phyloP scores from a whole-genome alignment of 2,329 filamentous ascomycete genomes.

The Mycocentrospora acerina region DNA sequence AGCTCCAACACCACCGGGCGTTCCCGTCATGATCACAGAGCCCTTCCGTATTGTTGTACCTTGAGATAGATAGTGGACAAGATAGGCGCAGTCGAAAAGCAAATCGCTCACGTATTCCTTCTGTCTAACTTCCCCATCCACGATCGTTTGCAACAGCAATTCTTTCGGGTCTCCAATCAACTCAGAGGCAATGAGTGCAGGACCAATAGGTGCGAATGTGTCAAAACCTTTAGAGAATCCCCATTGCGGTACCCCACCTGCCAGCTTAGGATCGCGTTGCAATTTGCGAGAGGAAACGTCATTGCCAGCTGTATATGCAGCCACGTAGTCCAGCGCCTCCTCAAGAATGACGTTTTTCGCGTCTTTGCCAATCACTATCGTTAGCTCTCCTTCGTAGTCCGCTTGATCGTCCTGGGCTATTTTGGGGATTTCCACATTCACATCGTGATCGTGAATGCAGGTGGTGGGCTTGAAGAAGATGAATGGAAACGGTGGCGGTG shows the following conservation, averaged over 20 bases:
- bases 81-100: conserved; percentile 46
- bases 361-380: conserved; percentile 53
- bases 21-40: conserved; percentile 50
- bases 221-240: conserved; percentile 58
- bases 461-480: conserved; percentile 48
- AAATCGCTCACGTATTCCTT: conserved; percentile 47
- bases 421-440: conserved; percentile 7
- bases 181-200: conserved; percentile 44
- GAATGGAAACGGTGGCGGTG: conserved; percentile 47
- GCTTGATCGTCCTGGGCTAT: conserved; percentile 27
- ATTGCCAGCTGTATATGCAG: conserved; percentile 56
- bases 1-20: conserved; percentile 44
- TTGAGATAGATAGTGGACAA: conserved; percentile 48
- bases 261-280: conserved; percentile 47
- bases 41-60: conserved; percentile 44
- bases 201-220: conserved; percentile 57
- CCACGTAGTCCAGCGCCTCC: conserved; percentile 53
- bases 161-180: conserved; percentile 50
- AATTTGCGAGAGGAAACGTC: conserved; percentile 11
- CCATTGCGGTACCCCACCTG: conserved; percentile 55
- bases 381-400: conserved; percentile 59
- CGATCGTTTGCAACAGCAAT: conserved; percentile 45
- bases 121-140: conserved; percentile 51
- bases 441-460: conserved; percentile 7
- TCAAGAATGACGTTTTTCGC: conserved; percentile 46